Evolutionary conservation across 2,329 filamentous ascomycete genomes (phyloP), one percentile per base, ranked within the genome.

Genomic region (Alternaria sp.): DNA sequence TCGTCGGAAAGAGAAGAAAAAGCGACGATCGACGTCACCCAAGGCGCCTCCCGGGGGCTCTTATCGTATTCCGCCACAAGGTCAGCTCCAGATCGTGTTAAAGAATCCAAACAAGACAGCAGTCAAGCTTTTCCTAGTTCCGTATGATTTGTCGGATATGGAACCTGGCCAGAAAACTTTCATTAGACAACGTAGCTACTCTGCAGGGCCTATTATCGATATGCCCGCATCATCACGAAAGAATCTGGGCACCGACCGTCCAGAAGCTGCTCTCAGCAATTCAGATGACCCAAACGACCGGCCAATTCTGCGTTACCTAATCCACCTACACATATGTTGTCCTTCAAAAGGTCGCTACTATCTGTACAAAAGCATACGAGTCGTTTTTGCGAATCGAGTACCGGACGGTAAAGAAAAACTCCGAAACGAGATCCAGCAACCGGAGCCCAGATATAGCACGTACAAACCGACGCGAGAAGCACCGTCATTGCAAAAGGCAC

Each of bases 61-160:
- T 73, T 99, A 98, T 77, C 90, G 95, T 44, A 97, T 99, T 54
- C 95, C 95, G 0, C 90, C 95, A 73, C 91, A 94, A 77, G 95
- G 95, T 0, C 95, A 98, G 78, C 84, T 99, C 14, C 95, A 99
- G 72, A 97, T 99, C 65, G 90, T 99, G 63, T 92, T 99, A 77
- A 98, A 98, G 78, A 99, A 98, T 72, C 94, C 94, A 16, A 97
- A 98, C 81, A 98, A 98, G 76, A 98, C 95, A 4, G 95, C 95
- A 1, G 94, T 98, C 56, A 98, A 99, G 78, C 84, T 99, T 0
- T 98, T 98, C 70, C 85, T 98, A 25, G 88, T 99, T 3, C 95
- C 94, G 0, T 99, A 98, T 70, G 93, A 98, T 75, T 83, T 99
- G 1, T 86, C 88, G 1, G 94, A 93, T 53, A 99, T 99, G 94